A percentile compares a stretch with the other conserved stretches of the same genome.
phyloP scores from a whole-genome alignment of 495 filamentous ascomycete species.

The Penicillium angulare region DNA sequence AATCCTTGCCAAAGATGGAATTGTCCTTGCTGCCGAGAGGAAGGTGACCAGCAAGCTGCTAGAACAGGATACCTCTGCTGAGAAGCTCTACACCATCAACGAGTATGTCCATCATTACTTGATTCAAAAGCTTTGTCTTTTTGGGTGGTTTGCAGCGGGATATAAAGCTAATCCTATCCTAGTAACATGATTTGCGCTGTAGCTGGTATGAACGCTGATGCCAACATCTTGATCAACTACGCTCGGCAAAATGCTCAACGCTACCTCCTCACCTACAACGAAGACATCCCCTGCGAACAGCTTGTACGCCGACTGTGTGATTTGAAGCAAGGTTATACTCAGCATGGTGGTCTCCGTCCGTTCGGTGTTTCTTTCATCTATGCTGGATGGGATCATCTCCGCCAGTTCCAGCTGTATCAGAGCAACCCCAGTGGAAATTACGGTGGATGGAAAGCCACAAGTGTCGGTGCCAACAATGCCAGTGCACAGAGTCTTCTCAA shows the following conservation, averaged over 20 bases:
- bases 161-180: neutral
- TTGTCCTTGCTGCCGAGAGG: conserved; percentile 96
- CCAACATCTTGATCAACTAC: conserved; percentile 99
- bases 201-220: conserved; percentile 98
- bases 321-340: conserved; percentile 98
- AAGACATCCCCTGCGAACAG: conserved; percentile 99
- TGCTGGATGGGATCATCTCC: conserved; percentile 90
- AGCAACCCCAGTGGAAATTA: conserved; percentile 99
- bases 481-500: conserved; percentile 96
- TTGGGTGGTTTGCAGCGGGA: too few relatives aligned
- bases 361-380: conserved; percentile 99
- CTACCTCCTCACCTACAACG: conserved; percentile 98
- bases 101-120: conserved; percentile 61
- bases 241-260: conserved; percentile 93
- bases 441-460: conserved; percentile 98
- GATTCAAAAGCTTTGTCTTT: neutral
- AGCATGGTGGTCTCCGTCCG: conserved; percentile 94
- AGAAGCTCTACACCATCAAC: conserved; percentile 99
- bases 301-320: conserved; percentile 96
- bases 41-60: conserved; percentile 99
- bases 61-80: conserved; percentile 98
- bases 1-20: conserved; percentile 95
- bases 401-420: conserved; percentile 98
- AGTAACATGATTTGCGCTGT: conserved; percentile 99
- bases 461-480: conserved; percentile 95